Evolutionary conservation across 2,329 filamentous ascomycete species (phyloP), one percentile per base, ranked within the genome.

Genomic region (Fusarium cyanostomum): DNA sequence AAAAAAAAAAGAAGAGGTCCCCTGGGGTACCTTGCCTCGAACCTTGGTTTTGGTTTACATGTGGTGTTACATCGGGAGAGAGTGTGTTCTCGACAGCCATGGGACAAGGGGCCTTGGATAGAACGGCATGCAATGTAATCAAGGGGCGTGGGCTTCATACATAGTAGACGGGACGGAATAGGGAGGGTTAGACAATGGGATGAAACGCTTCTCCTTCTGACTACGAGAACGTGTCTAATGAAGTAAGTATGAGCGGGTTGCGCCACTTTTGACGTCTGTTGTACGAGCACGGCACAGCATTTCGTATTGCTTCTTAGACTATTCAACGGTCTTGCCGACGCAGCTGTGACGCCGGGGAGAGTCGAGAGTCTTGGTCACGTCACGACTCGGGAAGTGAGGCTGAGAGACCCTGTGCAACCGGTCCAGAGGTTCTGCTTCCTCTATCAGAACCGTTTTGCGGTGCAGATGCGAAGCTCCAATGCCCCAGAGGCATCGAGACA

Each of bases 41-140:
- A 68, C 56, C 52, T 68, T 58, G 42, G 30, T 52, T 54, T 63
- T 42, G 48, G 55, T 50, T 54, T 59, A 34, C 50, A 68, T 69
- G 68, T 43, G 52, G 67, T 71, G 65, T 68, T 62, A 71, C 65
- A 33, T 68, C 64, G 67, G 68, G 46, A 65, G 33, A 52, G 55
- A 54, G 54, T 43, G 37, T 59, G 38, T 52, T 46, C n/a, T 54
- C 50, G 30, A 46, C 34, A 26, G 42, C 53, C 41, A 38, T 52
- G 44, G 18, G 34, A 15, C 26, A 42, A 37, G 12, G 43, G 53
- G 24, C 42, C 34, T 44, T 56, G 56, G 21, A 55, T 64, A 58
- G 52, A 64, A 48, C 11, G 42, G 41, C 24, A 51, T 60, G 45
- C 16, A 30, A 27, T 30, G 6, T 21, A 21, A 21, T 21, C 21